Base-by-base conservation (phyloP, 768 basidiomycete species). In the Terana coerulea region DNA sequence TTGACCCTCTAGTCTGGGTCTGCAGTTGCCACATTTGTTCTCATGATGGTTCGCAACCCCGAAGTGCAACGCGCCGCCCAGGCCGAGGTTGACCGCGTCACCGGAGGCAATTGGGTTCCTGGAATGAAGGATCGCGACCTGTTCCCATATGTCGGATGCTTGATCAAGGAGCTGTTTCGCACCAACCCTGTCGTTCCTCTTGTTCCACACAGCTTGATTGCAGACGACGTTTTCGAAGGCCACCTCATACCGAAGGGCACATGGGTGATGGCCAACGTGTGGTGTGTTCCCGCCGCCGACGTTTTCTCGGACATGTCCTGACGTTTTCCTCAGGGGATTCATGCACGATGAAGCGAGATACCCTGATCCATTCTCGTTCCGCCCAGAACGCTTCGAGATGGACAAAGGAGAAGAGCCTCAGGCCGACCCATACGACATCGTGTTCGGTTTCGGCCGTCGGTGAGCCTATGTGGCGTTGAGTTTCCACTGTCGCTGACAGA, bases 111-210 rank as follows among this genome's bases (percentile, higher is more conserved):
- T 17, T 29, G 58, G 7, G 39, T 52, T 4, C 51, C 51, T 4
- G 26, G 28, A 5, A 29, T 52, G 11, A 22, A 26, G 5, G 51
- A 52, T n/a, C 51, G 44, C 6, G 30, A 33, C 21, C 4, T n/a
- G 11, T 28, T 52, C 14, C 51, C 51, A 5, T 52, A 52, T 33
- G 14, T 59, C 35, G 45, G 52, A 0, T 52, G 49, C 28, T 44
- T 66, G 22, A 49, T 60, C 34, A 57, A 45, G 22, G 65, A 73
- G 54, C 21, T 50, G n/a, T 40, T 57, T 15, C 66, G 70, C 0
- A 72, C 67, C 70, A 62, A 60, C 40, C 72, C 69, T n/a, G 44
- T 46, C n/a, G 51, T 31, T 4, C 51, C 51, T 5, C 2, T 52
- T n/a, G 44, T 25, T 24, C 30, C 47, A 5, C 47, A 48, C 47